A percentile compares a stretch with the other conserved stretches of the same genome.
phyloP scores from a whole-genome alignment of 225 moss, liverwort and hornwort species.

The Asterella californica region DNA sequence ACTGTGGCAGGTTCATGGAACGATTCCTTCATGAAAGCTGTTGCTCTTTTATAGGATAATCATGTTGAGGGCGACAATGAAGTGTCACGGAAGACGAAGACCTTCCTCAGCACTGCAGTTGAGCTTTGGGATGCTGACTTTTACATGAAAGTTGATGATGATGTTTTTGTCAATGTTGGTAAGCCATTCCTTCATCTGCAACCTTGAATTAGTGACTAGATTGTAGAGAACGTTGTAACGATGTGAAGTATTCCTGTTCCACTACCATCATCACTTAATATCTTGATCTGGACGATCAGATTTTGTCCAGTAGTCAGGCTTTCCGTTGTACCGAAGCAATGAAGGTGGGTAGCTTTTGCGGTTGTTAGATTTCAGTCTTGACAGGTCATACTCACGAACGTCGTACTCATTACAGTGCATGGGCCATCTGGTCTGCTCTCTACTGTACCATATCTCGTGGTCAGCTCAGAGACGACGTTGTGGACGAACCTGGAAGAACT shows the following conservation, averaged over 20 bases:
- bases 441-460: not conserved
- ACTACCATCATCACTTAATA: not conserved
- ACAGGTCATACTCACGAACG: too few species aligned
- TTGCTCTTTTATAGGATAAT: constrained; percentile 55
- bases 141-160: constrained; percentile 91
- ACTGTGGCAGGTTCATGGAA: not conserved
- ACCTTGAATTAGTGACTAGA: not conserved
- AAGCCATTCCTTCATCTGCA: constrained; percentile 28
- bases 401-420: not conserved
- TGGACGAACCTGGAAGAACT: not conserved
- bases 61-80: constrained; percentile 90
- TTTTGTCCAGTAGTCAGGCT: too few species aligned
- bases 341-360: not conserved
- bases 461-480: not conserved
- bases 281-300: not conserved
- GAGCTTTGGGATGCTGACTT: constrained; percentile 88
- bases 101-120: constrained; percentile 66
- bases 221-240: not conserved
- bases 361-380: not conserved
- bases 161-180: constrained; percentile 84
- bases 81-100: constrained; percentile 68
- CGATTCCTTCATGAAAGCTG: not conserved
- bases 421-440: not conserved
- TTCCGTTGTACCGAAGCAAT: too few species aligned
- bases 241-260: not conserved